Conservation (phyloP, 768 basidiomycete genomes). For the Pisolithus sp. region DNA sequence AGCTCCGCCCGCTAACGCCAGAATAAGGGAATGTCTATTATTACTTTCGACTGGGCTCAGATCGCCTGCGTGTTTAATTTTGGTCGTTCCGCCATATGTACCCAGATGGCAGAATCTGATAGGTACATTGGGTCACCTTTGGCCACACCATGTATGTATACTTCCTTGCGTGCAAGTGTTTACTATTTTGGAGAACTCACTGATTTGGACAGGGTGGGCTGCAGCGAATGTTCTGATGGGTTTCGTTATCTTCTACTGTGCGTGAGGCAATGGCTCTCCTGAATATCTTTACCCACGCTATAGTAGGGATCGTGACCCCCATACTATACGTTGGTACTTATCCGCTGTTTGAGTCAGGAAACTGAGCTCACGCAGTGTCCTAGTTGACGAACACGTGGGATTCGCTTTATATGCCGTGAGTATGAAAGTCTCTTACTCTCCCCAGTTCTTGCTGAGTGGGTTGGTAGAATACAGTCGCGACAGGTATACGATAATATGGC, state of each 20-base stretch:
- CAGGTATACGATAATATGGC: slow-evolving; percentile 58
- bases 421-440: slow-evolving; percentile 1
- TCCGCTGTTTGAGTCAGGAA: slow-evolving; percentile 27
- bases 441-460: background rate
- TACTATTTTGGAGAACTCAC: background rate
- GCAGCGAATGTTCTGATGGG: slow-evolving; percentile 64
- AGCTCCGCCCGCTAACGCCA: background rate
- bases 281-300: background rate
- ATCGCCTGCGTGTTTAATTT: slow-evolving; percentile 34
- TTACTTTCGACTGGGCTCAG: slow-evolving; percentile 81
- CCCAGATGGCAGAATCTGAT: background rate
- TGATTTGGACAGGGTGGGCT: slow-evolving; percentile 51
- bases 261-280: background rate
- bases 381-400: slow-evolving; percentile 61
- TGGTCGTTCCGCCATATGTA: background rate
- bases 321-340: slow-evolving; percentile 41
- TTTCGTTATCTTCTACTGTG: slow-evolving; percentile 69
- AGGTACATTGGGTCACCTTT: slow-evolving; percentile 43
- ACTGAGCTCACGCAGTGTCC: background rate
- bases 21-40: slow-evolving; percentile 52
- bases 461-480: slow-evolving; percentile 49
- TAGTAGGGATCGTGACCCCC: slow-evolving; percentile 27
- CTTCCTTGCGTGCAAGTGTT: background rate
- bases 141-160: slow-evolving; percentile 59
- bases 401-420: slow-evolving; percentile 53